A percentile compares a stretch with the other conserved stretches of the same genome.
These are phyloP conservation scores for Erythrobasidium hasegawianum DNA, from an alignment of 1,284 basidiomycete species.

Conservation along the genomic window DNA sequence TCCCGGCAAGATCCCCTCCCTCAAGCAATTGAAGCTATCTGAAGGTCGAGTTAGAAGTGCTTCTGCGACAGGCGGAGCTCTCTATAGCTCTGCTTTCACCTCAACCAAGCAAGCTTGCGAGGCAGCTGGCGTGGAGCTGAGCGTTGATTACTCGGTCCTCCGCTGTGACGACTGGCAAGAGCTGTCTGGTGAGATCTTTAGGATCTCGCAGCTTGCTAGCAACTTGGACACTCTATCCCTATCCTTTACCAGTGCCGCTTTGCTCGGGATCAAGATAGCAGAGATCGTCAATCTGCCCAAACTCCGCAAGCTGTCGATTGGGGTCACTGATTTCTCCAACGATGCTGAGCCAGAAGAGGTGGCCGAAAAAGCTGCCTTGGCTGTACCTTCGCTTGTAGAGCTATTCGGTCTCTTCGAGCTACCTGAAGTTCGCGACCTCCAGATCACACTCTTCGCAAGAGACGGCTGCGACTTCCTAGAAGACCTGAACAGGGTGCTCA, in stretches of 20 bases:
- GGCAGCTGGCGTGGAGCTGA: background rate
- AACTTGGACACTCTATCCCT: background rate
- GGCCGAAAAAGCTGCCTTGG: background rate
- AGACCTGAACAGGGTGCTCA: background rate
- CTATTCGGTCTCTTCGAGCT: background rate
- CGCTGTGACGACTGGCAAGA: conserved; percentile 1
- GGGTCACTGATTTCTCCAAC: background rate
- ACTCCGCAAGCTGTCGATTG: background rate
- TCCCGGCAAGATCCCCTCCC: background rate
- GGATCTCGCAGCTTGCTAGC: background rate
- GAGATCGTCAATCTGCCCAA: conserved; percentile 2
- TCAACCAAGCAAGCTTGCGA: background rate
- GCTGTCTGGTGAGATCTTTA: background rate
- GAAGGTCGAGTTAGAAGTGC: background rate
- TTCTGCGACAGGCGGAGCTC: background rate
- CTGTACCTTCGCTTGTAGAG: background rate
- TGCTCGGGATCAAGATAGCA: background rate
- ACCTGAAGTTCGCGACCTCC: background rate
- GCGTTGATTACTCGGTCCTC: background rate
- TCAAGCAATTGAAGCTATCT: background rate
- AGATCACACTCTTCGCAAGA: background rate
- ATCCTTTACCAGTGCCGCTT: background rate
- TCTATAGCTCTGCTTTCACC: background rate
- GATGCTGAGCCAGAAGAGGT: background rate
- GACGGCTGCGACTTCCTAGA: background rate